phyloP scores from a whole-genome alignment of 2,329 filamentous ascomycete species.

The Ceratocystis eucalypticola region DNA sequence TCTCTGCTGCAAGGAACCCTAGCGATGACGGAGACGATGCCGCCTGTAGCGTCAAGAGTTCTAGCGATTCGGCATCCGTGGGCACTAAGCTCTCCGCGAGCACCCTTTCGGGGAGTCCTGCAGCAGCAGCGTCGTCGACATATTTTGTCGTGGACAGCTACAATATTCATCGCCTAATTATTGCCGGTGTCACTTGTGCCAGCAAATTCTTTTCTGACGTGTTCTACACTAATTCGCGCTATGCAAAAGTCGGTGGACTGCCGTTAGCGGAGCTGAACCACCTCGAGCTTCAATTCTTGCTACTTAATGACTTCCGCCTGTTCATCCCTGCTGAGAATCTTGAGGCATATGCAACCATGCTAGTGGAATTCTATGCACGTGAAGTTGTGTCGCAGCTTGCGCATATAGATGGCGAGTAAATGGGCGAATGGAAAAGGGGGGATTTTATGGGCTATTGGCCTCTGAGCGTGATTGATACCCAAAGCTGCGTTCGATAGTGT shows the following conservation, averaged over 20 bases:
- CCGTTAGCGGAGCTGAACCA: slow-evolving; percentile 89
- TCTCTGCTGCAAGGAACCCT: background rate
- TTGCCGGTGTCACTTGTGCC: slow-evolving; percentile 91
- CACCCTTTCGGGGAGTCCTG: background rate
- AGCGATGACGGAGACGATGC: slow-evolving; percentile 7
- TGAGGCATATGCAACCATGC: slow-evolving; percentile 94
- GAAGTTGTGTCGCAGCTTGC: slow-evolving; percentile 50
- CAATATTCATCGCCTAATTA: slow-evolving; percentile 94
- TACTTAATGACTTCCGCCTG: slow-evolving; percentile 91
- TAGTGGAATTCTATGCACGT: slow-evolving; percentile 92
- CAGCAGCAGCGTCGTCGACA: slow-evolving; percentile 26
- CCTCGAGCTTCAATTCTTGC: slow-evolving; percentile 85
- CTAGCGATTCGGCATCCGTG: slow-evolving; percentile 27
- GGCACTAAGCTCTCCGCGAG: slow-evolving; percentile 21
- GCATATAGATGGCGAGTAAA: background rate
- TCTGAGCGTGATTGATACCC: background rate
- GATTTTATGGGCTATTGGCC: no score
- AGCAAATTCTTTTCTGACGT: slow-evolving; percentile 99
- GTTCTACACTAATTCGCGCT: slow-evolving; percentile 97
- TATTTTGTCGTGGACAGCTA: slow-evolving; percentile 96
- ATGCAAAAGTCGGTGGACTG: slow-evolving; percentile 94
- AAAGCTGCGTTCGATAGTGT: background rate
- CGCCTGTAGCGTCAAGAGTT: slow-evolving; percentile 23
- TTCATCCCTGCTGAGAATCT: slow-evolving; percentile 89
- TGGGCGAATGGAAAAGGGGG: background rate